Evolutionary conservation across 2,329 filamentous ascomycete genomes (phyloP).

Genomic region (Neospermospora avenae): DNA sequence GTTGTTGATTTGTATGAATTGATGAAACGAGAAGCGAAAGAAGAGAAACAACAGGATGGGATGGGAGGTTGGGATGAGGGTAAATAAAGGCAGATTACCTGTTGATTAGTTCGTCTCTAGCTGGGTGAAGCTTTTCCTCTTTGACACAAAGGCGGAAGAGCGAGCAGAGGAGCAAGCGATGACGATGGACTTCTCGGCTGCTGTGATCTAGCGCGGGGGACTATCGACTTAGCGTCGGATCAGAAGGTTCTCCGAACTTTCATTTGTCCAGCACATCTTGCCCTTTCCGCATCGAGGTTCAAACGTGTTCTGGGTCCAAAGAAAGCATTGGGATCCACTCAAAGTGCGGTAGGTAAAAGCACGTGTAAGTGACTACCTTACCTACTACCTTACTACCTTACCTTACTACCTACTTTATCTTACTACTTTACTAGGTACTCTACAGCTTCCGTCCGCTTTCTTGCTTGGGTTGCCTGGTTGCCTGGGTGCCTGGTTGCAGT

Average conservation of each 20-base stretch:
- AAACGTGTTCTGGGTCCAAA: not conserved
- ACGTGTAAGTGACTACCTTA: too few relatives aligned
- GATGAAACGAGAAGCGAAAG: not conserved
- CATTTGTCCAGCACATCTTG: not conserved
- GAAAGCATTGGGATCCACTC: too few relatives aligned
- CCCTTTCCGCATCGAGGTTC: not conserved
- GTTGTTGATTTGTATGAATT: not conserved
- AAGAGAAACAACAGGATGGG: not conserved
- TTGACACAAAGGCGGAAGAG: not conserved
- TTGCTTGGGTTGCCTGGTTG: too few relatives aligned
- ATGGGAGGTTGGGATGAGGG: not conserved
- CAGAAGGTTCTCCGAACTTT: not conserved
- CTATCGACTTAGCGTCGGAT: not conserved
- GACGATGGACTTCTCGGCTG: constrained; percentile 14
- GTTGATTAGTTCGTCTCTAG: constrained; percentile 8
- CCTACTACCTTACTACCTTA: too few relatives aligned
- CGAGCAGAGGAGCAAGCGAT: not conserved
- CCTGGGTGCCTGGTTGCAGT: too few relatives aligned
- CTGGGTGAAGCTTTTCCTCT: constrained; percentile 6
- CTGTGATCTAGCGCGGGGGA: not conserved
- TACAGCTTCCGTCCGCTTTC: too few relatives aligned
- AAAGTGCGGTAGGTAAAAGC: not conserved
- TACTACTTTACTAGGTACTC: too few relatives aligned
- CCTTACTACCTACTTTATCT: too few relatives aligned
- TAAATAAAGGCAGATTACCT: constrained; percentile 9